A percentile compares a stretch with the other conserved stretches of the same genome.
These are phyloP conservation scores for Cryomyces antarcticus DNA, from an alignment of 495 filamentous ascomycete genomes.

Conservation along the genomic window DNA sequence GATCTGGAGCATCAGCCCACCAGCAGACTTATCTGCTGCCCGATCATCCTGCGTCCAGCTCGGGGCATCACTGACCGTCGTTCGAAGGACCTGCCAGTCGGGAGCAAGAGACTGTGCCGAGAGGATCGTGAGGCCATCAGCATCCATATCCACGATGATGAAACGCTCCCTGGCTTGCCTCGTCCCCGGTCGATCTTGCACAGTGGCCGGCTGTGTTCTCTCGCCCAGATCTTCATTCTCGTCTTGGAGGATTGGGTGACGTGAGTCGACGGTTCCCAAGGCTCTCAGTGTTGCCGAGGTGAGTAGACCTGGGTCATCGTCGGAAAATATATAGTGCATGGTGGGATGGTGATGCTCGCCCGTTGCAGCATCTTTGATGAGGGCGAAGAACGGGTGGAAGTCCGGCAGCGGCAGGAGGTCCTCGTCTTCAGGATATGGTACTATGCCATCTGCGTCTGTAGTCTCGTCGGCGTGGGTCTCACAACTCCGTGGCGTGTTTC, in stretches of 20 bases:
- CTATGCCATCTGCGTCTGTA: no score
- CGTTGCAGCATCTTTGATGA: constrained; percentile 34
- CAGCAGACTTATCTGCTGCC: constrained; percentile 2
- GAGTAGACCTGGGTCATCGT: constrained; percentile 18
- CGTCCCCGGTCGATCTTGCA: neutral
- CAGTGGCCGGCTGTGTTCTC: neutral
- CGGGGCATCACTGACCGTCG: constrained; percentile 12
- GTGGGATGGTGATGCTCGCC: constrained; percentile 51
- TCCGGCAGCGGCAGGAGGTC: constrained; percentile 20
- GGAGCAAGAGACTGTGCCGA: constrained; percentile 14
- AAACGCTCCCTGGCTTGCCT: constrained; percentile 9
- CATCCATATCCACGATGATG: constrained; percentile 16
- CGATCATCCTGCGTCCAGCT: constrained; percentile 12
- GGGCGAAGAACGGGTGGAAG: constrained; percentile 46
- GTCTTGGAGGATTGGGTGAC: constrained; percentile 1
- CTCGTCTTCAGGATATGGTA: constrained; percentile 2
- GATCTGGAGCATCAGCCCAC: constrained; percentile 15
- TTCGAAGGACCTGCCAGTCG: constrained; percentile 17
- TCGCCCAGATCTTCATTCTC: neutral
- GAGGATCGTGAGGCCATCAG: constrained; percentile 14
- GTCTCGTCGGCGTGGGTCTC: no score
- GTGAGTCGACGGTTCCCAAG: constrained; percentile 6
- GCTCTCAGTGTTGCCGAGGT: constrained; percentile 13
- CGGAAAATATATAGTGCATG: constrained; percentile 64
- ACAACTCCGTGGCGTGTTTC: no score